Percentiles rank a stretch among this genome's conserved stretches.
phyloP scores from a whole-genome alignment of 176 grass and related monocot species.

The Carex littledalei region DNA sequence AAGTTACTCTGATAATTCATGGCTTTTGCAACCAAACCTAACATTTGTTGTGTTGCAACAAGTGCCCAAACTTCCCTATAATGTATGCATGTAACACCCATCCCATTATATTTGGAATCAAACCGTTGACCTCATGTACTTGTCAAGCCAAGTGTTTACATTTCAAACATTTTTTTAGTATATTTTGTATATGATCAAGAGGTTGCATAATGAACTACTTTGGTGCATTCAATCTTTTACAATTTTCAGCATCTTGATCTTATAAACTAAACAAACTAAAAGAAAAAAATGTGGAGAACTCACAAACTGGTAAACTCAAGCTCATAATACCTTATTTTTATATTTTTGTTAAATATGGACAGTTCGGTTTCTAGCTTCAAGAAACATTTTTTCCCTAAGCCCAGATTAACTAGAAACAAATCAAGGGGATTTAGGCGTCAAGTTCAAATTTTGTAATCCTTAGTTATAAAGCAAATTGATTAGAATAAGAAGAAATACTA shows the following conservation, averaged over 20 bases:
- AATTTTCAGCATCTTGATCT: background rate
- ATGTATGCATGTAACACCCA: background rate
- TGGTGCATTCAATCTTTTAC: no score
- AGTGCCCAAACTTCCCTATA: background rate
- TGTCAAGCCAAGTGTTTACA: background rate
- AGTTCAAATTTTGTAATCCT: background rate
- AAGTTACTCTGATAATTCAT: background rate
- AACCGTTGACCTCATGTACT: background rate
- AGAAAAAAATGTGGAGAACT: no score
- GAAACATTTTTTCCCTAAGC: background rate
- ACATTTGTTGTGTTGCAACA: background rate
- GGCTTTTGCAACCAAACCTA: background rate
- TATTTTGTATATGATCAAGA: background rate
- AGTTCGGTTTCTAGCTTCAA: background rate
- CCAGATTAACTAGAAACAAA: background rate
- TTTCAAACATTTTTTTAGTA: background rate
- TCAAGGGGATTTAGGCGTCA: background rate
- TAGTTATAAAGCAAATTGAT: background rate
- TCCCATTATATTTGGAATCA: background rate
- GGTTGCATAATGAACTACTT: background rate
- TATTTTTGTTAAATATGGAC: background rate
- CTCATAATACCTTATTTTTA: background rate
- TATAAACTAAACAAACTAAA: background rate
- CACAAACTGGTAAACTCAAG: background rate
- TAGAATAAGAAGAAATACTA: background rate